A percentile compares a stretch with the other conserved stretches of the same genome.
These are phyloP conservation scores for Camptophora hylomeconis DNA, from an alignment of 2,329 filamentous ascomycete genomes.

Conservation along the genomic window DNA sequence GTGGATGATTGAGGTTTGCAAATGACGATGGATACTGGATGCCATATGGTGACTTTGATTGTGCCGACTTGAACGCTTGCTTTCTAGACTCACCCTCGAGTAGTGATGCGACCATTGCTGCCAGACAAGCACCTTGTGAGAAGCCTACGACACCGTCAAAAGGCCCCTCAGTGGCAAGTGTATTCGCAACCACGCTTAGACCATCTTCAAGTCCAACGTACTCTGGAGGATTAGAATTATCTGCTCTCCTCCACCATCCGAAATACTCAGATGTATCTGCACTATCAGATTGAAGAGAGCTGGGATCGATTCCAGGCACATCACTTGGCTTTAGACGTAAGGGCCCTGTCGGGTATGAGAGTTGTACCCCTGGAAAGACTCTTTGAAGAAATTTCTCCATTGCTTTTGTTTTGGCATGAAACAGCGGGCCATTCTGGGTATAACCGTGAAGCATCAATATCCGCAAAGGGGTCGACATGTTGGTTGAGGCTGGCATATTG, in stretches of 20 bases:
- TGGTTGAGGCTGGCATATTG: conserved; percentile 12
- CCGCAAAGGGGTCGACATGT: conserved; percentile 31
- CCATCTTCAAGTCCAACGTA: conserved; percentile 63
- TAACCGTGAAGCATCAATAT: conserved; percentile 76
- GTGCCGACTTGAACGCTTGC: conserved; percentile 23
- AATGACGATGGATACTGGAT: conserved; percentile 42
- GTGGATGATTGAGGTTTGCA: conserved; percentile 34
- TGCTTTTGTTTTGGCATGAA: conserved; percentile 78
- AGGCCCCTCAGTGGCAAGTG: conserved; percentile 50
- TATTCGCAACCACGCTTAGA: conserved; percentile 47
- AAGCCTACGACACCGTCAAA: conserved; percentile 74
- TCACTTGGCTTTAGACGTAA: conserved; percentile 49
- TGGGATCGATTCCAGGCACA: conserved; percentile 53
- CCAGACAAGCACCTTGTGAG: conserved; percentile 62
- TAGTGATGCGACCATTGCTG: conserved; percentile 58
- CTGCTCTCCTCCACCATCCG: conserved; percentile 65
- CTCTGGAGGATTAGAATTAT: conserved; percentile 46
- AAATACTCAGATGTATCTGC: conserved; percentile 53
- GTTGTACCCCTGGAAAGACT: conserved; percentile 48
- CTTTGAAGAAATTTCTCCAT: conserved; percentile 71
- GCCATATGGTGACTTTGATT: conserved; percentile 10
- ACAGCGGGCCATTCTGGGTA: conserved; percentile 77
- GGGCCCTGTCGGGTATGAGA: conserved; percentile 59
- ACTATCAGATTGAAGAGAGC: conserved; percentile 30
- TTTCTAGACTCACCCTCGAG: conserved; percentile 44